These are phyloP conservation scores for Marchantia paleacea DNA, from an alignment of 225 moss, liverwort and hornwort species.

Conservation along the genomic window DNA sequence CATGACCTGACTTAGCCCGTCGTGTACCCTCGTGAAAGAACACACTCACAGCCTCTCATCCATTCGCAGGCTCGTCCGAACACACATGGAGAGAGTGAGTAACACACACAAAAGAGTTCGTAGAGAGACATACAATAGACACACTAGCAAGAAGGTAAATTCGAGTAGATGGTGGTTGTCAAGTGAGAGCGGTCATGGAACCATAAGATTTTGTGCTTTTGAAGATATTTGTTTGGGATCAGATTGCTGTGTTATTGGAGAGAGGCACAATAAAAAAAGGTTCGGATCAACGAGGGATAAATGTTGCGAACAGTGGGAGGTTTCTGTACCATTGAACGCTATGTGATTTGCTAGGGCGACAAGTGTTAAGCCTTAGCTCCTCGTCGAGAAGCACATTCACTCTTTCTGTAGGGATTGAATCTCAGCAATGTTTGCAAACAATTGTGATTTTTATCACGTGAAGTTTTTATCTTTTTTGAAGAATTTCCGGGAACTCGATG, in stretches of 20 bases:
- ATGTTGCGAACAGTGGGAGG: conserved; percentile 9
- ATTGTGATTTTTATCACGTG: no score
- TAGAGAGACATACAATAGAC: no score
- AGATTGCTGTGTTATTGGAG: background rate
- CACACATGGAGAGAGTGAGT: background rate
- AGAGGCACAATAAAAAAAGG: background rate
- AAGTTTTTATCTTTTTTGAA: no score
- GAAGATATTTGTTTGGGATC: no score
- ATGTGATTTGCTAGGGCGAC: no score
- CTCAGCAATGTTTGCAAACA: no score
- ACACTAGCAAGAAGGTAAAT: background rate
- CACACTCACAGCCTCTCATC: background rate
- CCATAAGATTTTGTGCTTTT: background rate
- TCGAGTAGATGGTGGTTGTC: background rate
- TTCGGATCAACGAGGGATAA: conserved; percentile 6
- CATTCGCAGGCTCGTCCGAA: background rate
- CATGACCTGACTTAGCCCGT: background rate
- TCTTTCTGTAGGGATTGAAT: no score
- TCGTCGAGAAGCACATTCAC: no score
- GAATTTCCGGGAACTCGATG: no score
- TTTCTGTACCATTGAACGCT: conserved; percentile 25
- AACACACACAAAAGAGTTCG: background rate
- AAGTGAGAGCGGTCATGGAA: conserved; percentile 1
- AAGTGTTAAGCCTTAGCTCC: no score
- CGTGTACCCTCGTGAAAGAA: conserved; percentile 4